Conservation (phyloP, 2,329 filamentous ascomycete genomes). For the Trichoderma arundinaceum region DNA sequence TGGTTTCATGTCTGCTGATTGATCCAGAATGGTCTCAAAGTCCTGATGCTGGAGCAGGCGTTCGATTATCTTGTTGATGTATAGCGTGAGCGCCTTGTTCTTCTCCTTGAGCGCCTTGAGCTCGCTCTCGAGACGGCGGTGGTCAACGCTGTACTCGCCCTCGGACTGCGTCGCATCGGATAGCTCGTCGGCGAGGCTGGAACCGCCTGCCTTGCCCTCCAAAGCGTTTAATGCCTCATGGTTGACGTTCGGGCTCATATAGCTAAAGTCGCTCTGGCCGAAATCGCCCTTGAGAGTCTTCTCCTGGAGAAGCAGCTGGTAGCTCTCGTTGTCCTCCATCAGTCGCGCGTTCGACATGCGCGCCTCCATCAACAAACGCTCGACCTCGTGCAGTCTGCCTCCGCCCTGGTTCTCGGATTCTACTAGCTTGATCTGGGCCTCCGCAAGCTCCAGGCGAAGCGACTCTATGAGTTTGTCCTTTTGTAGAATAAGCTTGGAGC, state of each 20-base stretch:
- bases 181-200: conserved; percentile 87
- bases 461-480: conserved; percentile 97
- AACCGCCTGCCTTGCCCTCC: conserved; percentile 58
- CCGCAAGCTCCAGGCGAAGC: conserved; percentile 87
- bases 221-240: conserved; percentile 69
- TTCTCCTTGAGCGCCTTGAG: conserved; percentile 83
- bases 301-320: conserved; percentile 91
- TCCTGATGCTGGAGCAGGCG: conserved; percentile 91
- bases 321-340: conserved; percentile 99
- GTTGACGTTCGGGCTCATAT: conserved; percentile 63
- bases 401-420: conserved; percentile 94
- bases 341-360: conserved; percentile 94
- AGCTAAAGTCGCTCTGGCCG: conserved; percentile 79
- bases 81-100: conserved; percentile 95
- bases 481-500: conserved; percentile 86
- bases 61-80: conserved; percentile 99
- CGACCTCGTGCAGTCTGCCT: conserved; percentile 85
- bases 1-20: conserved; percentile 63
- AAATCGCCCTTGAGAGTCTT: conserved; percentile 96
- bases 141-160: conserved; percentile 56
- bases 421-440: conserved; percentile 92
- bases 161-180: conserved; percentile 54
- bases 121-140: conserved; percentile 76
- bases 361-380: conserved; percentile 85
- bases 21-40: conserved; percentile 91